Base-by-base conservation (phyloP, 164 flowering plant genomes). In the Warburgia ugandensis region DNA sequence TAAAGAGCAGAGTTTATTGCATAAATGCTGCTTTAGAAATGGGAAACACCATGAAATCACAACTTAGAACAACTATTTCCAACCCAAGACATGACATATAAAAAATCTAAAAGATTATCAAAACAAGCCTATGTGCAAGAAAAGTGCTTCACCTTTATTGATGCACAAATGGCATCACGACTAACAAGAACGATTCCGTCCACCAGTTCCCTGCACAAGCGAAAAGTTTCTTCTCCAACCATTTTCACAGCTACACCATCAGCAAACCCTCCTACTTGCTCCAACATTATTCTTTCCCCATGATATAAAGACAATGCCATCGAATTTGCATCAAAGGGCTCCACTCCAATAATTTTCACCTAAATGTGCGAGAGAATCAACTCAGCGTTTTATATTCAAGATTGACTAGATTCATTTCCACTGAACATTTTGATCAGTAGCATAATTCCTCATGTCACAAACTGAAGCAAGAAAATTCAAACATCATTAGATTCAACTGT, bases 231-330 rank as follows among this genome's bases (percentile, higher is more conserved):
- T 62, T 82, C 86, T 54, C 99, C 99, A 54, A 94, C 97, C 41
- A 68, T 80, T 73, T 94, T 94, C 38, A 94, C 99, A 57, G 99
- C 99, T 6, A 89, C 97, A 58, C 99, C 99, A 72, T 94, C 99
- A 45, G 99, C 99, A 74, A 94, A 94, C 39, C 97, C 95, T 67
- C 99, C 99, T 22, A 86, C 97, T 60, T 84, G 80, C 52, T 94
- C 92, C 64, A 94, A 62, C 63, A 78, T 60, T 29, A 94, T 69
- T 66, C 99, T 76, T 55, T 81, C 65, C 31, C 90, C 95, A 71
- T 81, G 96, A 75, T 86, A 78, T 29, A 94, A 64, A 6, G 99
- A 94, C 60, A 94, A 56, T 31, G 99, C 99, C 99, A 94, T 82
- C 25, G 99, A 94, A 81, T 94, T 94, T 44, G 99, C 97, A 84